Base-by-base conservation (phyloP, 441 rosid genomes). In the Kokia cookei region DNA sequence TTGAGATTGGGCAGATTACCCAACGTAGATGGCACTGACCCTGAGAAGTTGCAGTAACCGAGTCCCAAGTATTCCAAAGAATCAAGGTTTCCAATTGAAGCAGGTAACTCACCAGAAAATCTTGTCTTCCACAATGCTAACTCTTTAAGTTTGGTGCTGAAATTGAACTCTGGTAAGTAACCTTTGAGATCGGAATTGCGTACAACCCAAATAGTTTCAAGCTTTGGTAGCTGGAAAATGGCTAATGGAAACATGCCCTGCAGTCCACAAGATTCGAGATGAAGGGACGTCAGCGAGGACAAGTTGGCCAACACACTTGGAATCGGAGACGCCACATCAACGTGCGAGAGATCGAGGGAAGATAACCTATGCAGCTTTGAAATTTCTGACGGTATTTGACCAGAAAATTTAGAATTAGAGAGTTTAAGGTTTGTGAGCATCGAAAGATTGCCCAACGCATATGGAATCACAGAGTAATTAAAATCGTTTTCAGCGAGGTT, bases 191-290 rank as follows among this genome's bases (percentile, higher is more conserved):
- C 24, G 13, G 0, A 2, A 26, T 76, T 76, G n/a, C 0, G 0
- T 4, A 1, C 1, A 0, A 75, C 0, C 12, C 12, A 0, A 17
- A 77, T 58, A 9, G 1, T 12, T 37, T 63, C 37, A 40, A 78
- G 27, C 10, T 53, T 71, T 5, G 84, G 78, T 6, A 71, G 50
- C 32, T n/a, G 58, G 7, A 81, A 81, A 53, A 81, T 65, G 10
- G 4, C 9, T 0, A 29, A 27, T 0, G 82, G 84, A 22, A 81
- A 78, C 24, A 58, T 37, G 19, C 78, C 84, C 0, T 26, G 1
- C 63, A 81, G 53, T 43, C 19, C 57, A 48, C 80, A 78, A 1
- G 0, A 2, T 0, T 0, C 9, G 13, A 81, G 48, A 37, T 0
- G 0, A 0, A 81, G 76, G 9, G 29, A 14, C 2, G 47, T 42